A percentile compares a stretch with the other conserved stretches of the same genome.
Conservation (phyloP, 75 land plant genomes). For the Pinus tabuliformis region DNA sequence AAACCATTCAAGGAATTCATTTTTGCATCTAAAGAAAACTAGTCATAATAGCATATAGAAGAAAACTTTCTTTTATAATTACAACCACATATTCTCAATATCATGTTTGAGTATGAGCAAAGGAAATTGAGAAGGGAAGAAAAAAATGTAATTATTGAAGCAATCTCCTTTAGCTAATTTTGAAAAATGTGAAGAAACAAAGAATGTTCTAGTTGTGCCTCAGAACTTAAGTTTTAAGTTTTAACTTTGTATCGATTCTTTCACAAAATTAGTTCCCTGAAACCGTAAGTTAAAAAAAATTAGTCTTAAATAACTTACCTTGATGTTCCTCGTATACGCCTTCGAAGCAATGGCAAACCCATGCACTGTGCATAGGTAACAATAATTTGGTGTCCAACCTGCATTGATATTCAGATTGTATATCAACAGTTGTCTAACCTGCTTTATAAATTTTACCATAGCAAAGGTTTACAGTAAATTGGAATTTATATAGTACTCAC, state of each 20-base stretch:
- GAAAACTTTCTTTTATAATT: too few species aligned
- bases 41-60: too few species aligned
- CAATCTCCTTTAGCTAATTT: not conserved
- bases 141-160: not conserved
- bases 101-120: not conserved
- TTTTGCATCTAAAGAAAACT: too few species aligned
- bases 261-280: not conserved
- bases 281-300: not conserved
- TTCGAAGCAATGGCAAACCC: conserved; percentile 89
- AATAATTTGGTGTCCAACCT: conserved; percentile 98
- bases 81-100: not conserved
- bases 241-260: not conserved
- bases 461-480: not conserved
- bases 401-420: conserved; percentile 9
- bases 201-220: not conserved
- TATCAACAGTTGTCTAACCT: not conserved
- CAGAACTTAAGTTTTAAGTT: not conserved
- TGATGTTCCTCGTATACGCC: conserved; percentile 76
- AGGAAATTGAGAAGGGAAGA: not conserved
- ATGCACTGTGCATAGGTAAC: conserved; percentile 89
- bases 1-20: too few species aligned
- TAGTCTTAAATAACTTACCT: conserved; percentile 40
- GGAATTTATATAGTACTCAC: conserved; percentile 1
- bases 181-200: not conserved
- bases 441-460: not conserved